A percentile compares a stretch with the other conserved stretches of the same genome.
Conservation (phyloP, 805 yeast species). For the Monosporozyma aquatica region DNA sequence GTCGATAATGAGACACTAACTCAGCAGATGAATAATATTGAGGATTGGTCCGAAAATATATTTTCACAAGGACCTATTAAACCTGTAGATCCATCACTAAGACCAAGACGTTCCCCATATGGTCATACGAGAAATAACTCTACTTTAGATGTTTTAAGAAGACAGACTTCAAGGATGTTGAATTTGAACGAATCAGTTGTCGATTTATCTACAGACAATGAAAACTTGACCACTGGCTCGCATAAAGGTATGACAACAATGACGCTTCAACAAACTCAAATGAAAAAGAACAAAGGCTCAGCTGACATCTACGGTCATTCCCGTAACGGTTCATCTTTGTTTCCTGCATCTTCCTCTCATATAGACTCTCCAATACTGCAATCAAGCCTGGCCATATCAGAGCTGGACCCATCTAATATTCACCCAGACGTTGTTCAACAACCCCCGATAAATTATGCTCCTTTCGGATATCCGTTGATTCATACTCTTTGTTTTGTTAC, state of each 20-base stretch:
- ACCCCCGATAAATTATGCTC: slow-evolving; percentile 82
- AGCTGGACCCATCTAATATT: slow-evolving; percentile 49
- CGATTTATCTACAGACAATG: slow-evolving; percentile 4
- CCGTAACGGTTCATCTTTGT: slow-evolving; percentile 8
- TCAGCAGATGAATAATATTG: slow-evolving; percentile 58
- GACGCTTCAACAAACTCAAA: slow-evolving; percentile 50
- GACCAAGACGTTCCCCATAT: slow-evolving; percentile 35
- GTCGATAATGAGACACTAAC: slow-evolving; percentile 52
- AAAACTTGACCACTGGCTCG: not conserved
- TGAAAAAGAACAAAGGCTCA: not conserved
- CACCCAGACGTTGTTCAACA: slow-evolving; percentile 83
- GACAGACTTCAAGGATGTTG: slow-evolving; percentile 30
- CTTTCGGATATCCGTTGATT: slow-evolving; percentile 71
- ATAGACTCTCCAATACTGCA: slow-evolving; percentile 6
- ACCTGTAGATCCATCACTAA: slow-evolving; percentile 42
- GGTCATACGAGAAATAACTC: slow-evolving; percentile 10
- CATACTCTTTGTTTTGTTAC: slow-evolving; percentile 75
- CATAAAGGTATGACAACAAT: slow-evolving; percentile 41
- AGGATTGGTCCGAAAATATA: slow-evolving; percentile 75
- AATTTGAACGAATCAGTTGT: slow-evolving; percentile 10
- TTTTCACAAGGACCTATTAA: slow-evolving; percentile 42
- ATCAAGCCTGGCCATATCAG: slow-evolving; percentile 25
- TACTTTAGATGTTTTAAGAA: slow-evolving; percentile 30
- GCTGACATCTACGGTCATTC: not conserved
- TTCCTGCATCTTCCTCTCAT: slow-evolving; percentile 6